Base-by-base conservation (phyloP, 805 yeast genomes). In the Teunomyces funiuensis region DNA sequence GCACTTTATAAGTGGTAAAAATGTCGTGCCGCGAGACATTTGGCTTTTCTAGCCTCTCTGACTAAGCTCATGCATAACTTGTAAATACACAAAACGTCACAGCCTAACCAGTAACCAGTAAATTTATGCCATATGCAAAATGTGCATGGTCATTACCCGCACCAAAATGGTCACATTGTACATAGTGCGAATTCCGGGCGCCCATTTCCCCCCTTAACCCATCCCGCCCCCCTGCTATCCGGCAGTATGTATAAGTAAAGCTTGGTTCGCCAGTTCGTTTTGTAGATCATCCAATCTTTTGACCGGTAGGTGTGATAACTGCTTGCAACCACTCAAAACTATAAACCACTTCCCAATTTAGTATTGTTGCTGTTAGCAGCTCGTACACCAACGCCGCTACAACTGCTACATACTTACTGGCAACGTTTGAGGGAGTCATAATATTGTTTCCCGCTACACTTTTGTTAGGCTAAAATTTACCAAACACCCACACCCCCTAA, bases 1-100 rank as follows among this genome's bases (percentile, higher is more conserved):
- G 63, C 74, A n/a, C 54, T 52, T 51, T 70, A 67, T 51, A 67
- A 61, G 50, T 70, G 76, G 76, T 70, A 54, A 10, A 7, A 14
- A 5, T 16, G 13, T 2, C 11, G 10, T 46, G 36, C 9, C 41
- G 23, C 17, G 28, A 22, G 39, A 40, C 28, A 36, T 25, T 17
- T n/a, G n/a, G n/a, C n/a, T n/a, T n/a, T n/a, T n/a, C n/a, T n/a
- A n/a, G 10, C 8, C n/a, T 15, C 30, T 5, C 17, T 28, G 30
- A 28, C 30, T 31, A 31, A 14, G 23, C 34, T 17, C 14, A 10
- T 31, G 34, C 34, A 31, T 31, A 31, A 31, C 34, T 31, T 31
- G 34, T 31, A 31, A 31, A 31, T 31, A 31, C 20, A 31, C 34
- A 10, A 31, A 20, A 19, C 34, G 13, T 31, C 19, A 10, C 19